These are phyloP conservation scores for Neoboletus magnificus DNA, from an alignment of 768 basidiomycete genomes.

Conservation along the genomic window DNA sequence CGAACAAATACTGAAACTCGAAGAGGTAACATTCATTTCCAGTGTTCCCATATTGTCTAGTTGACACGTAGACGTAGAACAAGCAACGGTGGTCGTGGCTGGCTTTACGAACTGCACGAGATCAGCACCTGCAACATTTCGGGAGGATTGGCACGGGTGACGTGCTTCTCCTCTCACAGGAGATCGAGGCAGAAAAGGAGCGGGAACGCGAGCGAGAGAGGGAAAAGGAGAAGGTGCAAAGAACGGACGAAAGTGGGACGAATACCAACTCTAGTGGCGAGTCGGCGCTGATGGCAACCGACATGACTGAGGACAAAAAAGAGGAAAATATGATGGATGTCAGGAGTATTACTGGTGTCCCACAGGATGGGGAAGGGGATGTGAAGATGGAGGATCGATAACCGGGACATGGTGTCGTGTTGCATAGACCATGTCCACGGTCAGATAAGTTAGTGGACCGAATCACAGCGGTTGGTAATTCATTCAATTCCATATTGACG, in stretches of 20 bases:
- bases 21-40: slow-evolving; percentile 47
- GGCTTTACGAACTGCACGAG: slow-evolving; percentile 71
- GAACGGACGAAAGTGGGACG: slow-evolving; percentile 20
- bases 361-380: slow-evolving; percentile 40
- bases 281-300: slow-evolving; percentile 27
- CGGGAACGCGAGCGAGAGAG: slow-evolving; percentile 37
- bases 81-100: slow-evolving; percentile 81
- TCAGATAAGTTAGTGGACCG: too few species aligned
- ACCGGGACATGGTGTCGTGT: neutral
- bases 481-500: neutral
- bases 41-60: neutral
- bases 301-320: slow-evolving; percentile 22
- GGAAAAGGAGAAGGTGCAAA: slow-evolving; percentile 31
- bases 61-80: slow-evolving; percentile 45
- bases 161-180: slow-evolving; percentile 44
- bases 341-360: slow-evolving; percentile 10
- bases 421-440: too few species aligned
- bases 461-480: neutral
- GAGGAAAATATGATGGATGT: slow-evolving; percentile 21
- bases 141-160: slow-evolving; percentile 82
- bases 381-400: slow-evolving; percentile 48
- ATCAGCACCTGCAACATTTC: slow-evolving; percentile 71
- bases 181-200: slow-evolving; percentile 37
- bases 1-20: slow-evolving; percentile 52
- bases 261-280: slow-evolving; percentile 28